Evolutionary conservation across 495 filamentous ascomycete genomes (phyloP).

Genomic region (Hyaloscypha finlandica): DNA sequence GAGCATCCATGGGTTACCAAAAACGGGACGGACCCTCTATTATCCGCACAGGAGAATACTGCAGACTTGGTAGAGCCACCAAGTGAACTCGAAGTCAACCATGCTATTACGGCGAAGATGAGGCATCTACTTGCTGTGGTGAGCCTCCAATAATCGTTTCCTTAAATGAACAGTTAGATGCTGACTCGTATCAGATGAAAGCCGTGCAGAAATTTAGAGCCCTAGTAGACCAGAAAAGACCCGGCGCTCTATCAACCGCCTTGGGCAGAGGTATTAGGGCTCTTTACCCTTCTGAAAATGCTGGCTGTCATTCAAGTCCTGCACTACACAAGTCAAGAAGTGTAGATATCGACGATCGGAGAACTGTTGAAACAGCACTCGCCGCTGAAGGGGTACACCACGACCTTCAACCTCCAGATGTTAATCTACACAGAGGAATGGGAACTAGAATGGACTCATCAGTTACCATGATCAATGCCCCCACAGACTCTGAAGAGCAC

Average conservation of each 20-base stretch:
- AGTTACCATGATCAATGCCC: conserved; percentile 7
- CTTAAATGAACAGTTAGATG: not conserved
- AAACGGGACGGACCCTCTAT: conserved; percentile 73
- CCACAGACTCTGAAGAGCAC: not conserved
- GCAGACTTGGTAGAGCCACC: conserved; percentile 75
- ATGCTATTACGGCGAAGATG: conserved; percentile 88
- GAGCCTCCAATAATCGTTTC: conserved; percentile 37
- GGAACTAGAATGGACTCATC: conserved; percentile 17
- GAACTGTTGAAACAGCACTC: conserved; percentile 47
- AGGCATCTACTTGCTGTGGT: conserved; percentile 81
- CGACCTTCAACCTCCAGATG: conserved; percentile 1
- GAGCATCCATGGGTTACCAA: conserved; percentile 94
- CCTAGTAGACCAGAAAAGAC: conserved; percentile 49
- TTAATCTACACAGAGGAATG: conserved; percentile 17
- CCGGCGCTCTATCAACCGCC: conserved; percentile 55
- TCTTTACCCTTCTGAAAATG: conserved; percentile 45
- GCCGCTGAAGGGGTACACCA: conserved; percentile 52
- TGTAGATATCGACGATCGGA: conserved; percentile 52
- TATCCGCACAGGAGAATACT: conserved; percentile 85
- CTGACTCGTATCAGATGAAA: conserved; percentile 66
- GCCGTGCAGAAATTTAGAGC: conserved; percentile 87
- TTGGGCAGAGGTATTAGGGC: conserved; percentile 56
- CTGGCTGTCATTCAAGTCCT: conserved; percentile 48
- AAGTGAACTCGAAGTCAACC: conserved; percentile 85
- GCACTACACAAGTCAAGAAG: conserved; percentile 45